Base-by-base conservation (phyloP, 768 basidiomycete species). In the Tylopilus sp. region DNA sequence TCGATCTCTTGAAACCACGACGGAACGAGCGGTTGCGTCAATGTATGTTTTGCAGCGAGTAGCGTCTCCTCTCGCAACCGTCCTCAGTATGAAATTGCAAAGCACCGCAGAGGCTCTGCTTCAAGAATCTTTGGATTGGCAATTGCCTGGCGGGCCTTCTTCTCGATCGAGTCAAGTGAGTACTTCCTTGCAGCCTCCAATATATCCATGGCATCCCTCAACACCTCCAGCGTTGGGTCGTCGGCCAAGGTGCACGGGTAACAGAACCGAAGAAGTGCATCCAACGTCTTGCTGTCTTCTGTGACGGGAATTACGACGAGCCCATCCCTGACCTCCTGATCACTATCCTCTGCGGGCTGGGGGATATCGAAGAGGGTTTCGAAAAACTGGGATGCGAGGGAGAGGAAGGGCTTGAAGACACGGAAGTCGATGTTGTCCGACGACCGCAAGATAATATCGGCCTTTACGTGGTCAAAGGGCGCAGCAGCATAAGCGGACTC, bases 351-450 rank as follows among this genome's bases (percentile, higher is more conserved):
- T 7, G 36, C 5, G 11, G 68, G 55, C 28, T 72, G 65, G 10
- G 68, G 66, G 8, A 72, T 55, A 22, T 57, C 34, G 43, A 74
- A 69, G 57, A 45, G 45, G 14, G 40, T 24, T 16, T 45, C 45
- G 22, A 45, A 45, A 22, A 74, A 61, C 0, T 68, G 61, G 17
- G 73, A 74, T 2, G 70, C 62, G 12, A 70, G 61, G 19, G 66
- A 45, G 43, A 45, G 43, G 29, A 45, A 45, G 3, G 31, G 29
- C 11, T 31, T 45, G 29, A 45, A 45, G 43, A 45, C 43, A 14
- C 45, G 45, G 4, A 45, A 45, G 14, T 45, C 30, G 45, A 29
- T 17, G 47, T 48, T 38, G 37, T 48, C 47, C 8, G 47, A 48
- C n/a, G 47, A 29, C 21, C 47, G 47, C 19, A 48, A n/a, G 25